Evolutionary conservation across 345 rosid species (phyloP).

Genomic region (Euphorbia lathyris): DNA sequence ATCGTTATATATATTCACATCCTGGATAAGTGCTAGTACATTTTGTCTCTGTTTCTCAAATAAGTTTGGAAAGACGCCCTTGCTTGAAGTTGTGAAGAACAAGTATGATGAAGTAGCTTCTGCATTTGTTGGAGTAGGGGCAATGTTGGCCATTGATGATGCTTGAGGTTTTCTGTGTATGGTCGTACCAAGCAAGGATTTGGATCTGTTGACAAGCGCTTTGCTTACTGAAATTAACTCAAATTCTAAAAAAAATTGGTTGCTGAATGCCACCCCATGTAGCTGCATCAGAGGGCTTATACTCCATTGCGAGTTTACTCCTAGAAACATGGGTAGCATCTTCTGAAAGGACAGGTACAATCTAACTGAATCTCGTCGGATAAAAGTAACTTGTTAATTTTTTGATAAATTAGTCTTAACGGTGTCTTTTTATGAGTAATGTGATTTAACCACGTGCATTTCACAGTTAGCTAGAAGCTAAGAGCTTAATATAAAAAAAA

Average conservation of each 20-base stretch:
- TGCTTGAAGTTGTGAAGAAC: constrained; percentile 73
- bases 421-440: too few species aligned
- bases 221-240: constrained; percentile 60
- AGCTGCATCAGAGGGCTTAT: constrained; percentile 71
- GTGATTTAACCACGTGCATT: too few species aligned
- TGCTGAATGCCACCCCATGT: constrained; percentile 69
- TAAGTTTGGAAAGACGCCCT: constrained; percentile 65
- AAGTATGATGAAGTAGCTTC: constrained; percentile 61
- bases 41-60: constrained; percentile 31
- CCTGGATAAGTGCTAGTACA: background rate
- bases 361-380: too few species aligned
- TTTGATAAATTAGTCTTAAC: background rate
- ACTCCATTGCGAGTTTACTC: constrained; percentile 44
- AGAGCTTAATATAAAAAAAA: too few species aligned
- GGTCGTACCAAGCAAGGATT: constrained; percentile 51
- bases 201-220: constrained; percentile 53
- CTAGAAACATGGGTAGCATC: constrained; percentile 66
- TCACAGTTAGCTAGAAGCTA: too few species aligned
- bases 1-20: too few species aligned
- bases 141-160: constrained; percentile 49
- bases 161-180: constrained; percentile 65
- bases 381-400: too few species aligned
- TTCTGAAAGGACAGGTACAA: constrained; percentile 64
- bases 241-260: constrained; percentile 66
- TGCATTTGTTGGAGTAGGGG: constrained; percentile 58